phyloP scores from a whole-genome alignment of 257 asterid species.

The Anisodus tanguticus region DNA sequence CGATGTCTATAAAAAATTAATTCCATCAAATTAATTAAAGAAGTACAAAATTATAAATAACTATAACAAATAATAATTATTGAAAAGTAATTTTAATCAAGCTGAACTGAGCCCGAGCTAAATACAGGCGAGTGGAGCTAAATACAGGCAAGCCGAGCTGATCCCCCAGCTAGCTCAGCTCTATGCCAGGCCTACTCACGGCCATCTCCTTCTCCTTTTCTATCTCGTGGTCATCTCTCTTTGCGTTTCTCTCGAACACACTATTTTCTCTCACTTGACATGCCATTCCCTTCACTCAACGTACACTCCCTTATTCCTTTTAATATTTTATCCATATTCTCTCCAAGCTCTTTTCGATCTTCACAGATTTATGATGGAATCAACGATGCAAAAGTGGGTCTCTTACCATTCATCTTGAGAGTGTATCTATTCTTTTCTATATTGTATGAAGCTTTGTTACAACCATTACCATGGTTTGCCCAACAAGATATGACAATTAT shows the following conservation, averaged over 20 bases:
- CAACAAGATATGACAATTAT: neutral
- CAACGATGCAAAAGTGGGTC: neutral
- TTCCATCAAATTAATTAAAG: too few relatives aligned
- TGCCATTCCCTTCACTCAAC: neutral
- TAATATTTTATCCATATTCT: neutral
- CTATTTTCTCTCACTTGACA: neutral
- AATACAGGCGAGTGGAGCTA: too few relatives aligned
- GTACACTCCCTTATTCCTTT: neutral
- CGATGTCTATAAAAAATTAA: too few relatives aligned
- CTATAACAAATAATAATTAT: too few relatives aligned
- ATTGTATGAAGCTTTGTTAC: neutral
- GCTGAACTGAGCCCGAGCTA: too few relatives aligned
- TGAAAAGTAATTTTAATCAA: too few relatives aligned
- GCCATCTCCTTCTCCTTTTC: neutral
- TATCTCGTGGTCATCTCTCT: neutral
- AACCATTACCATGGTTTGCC: neutral
- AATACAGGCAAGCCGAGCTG: too few relatives aligned
- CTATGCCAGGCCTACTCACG: neutral
- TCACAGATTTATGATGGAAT: neutral
- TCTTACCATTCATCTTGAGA: neutral
- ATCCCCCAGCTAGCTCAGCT: too few relatives aligned
- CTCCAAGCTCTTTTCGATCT: neutral
- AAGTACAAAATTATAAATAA: too few relatives aligned
- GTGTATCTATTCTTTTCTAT: neutral
- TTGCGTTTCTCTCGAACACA: neutral